Evolutionary conservation across 441 rosid species (phyloP), one percentile per base, ranked within the genome.

Genomic region (Viola pubescens): DNA sequence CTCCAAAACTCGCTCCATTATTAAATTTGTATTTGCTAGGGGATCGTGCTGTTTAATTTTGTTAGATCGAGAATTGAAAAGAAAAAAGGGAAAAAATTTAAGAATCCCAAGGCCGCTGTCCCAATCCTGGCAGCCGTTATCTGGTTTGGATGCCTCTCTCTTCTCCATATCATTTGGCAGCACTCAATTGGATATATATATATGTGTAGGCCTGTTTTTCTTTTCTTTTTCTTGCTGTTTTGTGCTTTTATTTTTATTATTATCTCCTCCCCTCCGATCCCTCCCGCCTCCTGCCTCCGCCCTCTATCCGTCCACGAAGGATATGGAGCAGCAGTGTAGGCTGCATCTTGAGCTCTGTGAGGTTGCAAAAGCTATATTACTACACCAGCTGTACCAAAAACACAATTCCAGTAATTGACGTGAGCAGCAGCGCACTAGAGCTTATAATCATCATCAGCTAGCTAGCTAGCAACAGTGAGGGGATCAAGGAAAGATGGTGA

Each of bases 21-120:
- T 8, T 0, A 12, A 46, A 46, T 45, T 56, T 37, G 34, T 26
- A 48, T 42, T 8, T 50, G 63, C 60, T 75, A 5, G 82, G 39
- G 70, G 60, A 59, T 19, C 72, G 85, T 70, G 81, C 52, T 47
- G 19, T 48, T 16, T 34, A 8, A 11, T 26, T 26, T 6, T 5
- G 12, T 1, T 4, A 7, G n/a, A 62, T 37, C 19, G 58, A 50
- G 44, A 19, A 12, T 57, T 13, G 64, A 51, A 59, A 38, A 64
- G 63, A 39, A 14, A 9, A 59, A 16, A 16, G 4, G 46, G 34
- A 2, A 42, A 46, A 47, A n/a, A 48, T 19, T 46, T 45, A 58
- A 64, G 84, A 78, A 80, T 72, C 81, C 75, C 80, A 19, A 66
- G 63, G 73, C 70, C 6, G 2, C 65, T 74, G 81, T 70, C 81